A percentile compares a stretch with the other conserved stretches of the same genome.
phyloP scores from a whole-genome alignment of 108 stramenopile genomes.

The Skeletonema grethae region DNA sequence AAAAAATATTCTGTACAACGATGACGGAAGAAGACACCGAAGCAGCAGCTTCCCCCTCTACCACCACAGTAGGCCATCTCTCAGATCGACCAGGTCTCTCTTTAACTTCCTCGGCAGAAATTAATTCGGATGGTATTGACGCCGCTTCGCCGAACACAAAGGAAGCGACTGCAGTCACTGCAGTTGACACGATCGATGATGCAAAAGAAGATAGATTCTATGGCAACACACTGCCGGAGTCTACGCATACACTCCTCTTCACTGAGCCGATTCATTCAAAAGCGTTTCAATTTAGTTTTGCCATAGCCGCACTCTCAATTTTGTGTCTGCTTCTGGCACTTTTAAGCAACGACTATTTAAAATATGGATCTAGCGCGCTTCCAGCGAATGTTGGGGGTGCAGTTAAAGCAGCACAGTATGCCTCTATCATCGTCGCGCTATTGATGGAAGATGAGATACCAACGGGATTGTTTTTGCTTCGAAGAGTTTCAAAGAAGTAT shows the following conservation, averaged over 20 bases:
- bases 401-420: neutral
- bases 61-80: too few relatives aligned
- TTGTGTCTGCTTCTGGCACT: neutral
- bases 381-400: neutral
- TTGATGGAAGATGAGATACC: slow-evolving; percentile 4
- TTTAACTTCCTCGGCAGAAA: neutral
- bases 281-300: neutral
- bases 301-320: neutral
- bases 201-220: neutral
- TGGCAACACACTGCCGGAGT: neutral
- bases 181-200: neutral
- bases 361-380: neutral
- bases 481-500: neutral
- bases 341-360: neutral
- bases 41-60: too few relatives aligned
- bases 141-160: neutral
- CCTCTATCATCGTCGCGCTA: neutral
- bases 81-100: too few relatives aligned
- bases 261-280: neutral
- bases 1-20: too few relatives aligned
- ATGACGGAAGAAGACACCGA: too few relatives aligned
- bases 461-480: slow-evolving; percentile 1
- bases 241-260: neutral
- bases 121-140: neutral
- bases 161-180: neutral